These are phyloP conservation scores for Petunia axillaris DNA, from an alignment of 257 asterid species.

Conservation along the genomic window DNA sequence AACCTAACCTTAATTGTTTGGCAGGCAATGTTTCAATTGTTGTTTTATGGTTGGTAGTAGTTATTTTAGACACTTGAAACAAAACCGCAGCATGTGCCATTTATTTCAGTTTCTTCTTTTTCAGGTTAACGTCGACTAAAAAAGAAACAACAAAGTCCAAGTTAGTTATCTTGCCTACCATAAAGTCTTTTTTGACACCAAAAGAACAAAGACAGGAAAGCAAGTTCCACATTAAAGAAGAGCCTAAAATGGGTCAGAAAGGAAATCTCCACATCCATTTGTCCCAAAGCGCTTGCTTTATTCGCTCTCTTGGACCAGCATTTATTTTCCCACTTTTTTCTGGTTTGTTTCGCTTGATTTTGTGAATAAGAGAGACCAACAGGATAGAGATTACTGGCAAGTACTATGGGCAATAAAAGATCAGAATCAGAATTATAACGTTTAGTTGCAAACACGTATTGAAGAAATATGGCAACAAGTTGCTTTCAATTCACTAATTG, in stretches of 20 bases:
- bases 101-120: neutral
- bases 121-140: neutral
- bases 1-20: conserved; percentile 14
- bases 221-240: neutral
- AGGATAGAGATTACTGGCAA: neutral
- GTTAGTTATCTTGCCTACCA: neutral
- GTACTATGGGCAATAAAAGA: neutral
- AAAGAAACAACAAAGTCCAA: neutral
- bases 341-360: neutral
- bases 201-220: neutral
- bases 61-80: neutral
- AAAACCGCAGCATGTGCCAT: conserved; percentile 7
- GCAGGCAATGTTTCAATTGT: conserved; percentile 5
- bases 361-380: neutral
- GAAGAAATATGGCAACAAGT: neutral
- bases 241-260: neutral
- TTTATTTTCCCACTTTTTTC: neutral
- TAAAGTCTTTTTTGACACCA: neutral
- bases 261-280: neutral
- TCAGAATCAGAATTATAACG: neutral
- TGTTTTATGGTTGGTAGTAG: neutral
- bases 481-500: neutral
- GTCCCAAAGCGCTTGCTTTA: neutral
- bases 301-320: neutral
- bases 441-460: neutral